These are phyloP conservation scores for Meripilus lineatus DNA, from an alignment of 1,284 basidiomycete species.

Conservation along the genomic window DNA sequence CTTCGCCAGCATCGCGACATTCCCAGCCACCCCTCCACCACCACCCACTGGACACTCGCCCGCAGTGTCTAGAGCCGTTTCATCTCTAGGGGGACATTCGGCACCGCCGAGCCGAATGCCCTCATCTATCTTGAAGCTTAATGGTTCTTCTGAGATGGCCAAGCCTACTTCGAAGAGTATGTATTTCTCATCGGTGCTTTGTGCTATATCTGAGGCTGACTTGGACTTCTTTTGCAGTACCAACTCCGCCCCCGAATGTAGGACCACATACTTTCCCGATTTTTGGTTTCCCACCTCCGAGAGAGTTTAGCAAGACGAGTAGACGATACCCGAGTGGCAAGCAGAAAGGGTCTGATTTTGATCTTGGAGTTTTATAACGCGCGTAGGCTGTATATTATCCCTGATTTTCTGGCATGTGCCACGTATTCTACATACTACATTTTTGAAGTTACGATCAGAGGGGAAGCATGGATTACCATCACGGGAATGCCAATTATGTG, in stretches of 20 bases:
- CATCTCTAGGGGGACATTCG: constrained; percentile 17
- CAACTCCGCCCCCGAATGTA: constrained; percentile 66
- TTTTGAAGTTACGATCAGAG: too few species aligned
- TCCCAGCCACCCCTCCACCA: constrained; percentile 14
- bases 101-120: constrained; percentile 21
- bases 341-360: constrained; percentile 62
- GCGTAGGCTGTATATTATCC: too few species aligned
- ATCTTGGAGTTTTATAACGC: constrained; percentile 33
- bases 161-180: constrained; percentile 46
- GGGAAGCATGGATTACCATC: too few species aligned
- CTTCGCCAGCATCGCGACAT: too few species aligned
- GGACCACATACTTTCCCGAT: constrained; percentile 69
- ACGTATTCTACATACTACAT: too few species aligned
- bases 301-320: constrained; percentile 44
- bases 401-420: too few species aligned
- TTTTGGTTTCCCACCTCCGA: constrained; percentile 71
- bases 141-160: constrained; percentile 18
- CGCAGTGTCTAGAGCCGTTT: constrained; percentile 21
- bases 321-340: constrained; percentile 63
- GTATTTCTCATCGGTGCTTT: constrained; percentile 16
- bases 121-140: constrained; percentile 19
- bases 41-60: constrained; percentile 36
- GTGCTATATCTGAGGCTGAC: constrained; percentile 2
- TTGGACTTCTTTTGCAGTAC: constrained; percentile 41
- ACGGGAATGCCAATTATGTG: too few species aligned